A percentile compares a stretch with the other conserved stretches of the same genome.
These are phyloP conservation scores for Podaxis rugospora DNA, from an alignment of 768 basidiomycete genomes.

Conservation along the genomic window DNA sequence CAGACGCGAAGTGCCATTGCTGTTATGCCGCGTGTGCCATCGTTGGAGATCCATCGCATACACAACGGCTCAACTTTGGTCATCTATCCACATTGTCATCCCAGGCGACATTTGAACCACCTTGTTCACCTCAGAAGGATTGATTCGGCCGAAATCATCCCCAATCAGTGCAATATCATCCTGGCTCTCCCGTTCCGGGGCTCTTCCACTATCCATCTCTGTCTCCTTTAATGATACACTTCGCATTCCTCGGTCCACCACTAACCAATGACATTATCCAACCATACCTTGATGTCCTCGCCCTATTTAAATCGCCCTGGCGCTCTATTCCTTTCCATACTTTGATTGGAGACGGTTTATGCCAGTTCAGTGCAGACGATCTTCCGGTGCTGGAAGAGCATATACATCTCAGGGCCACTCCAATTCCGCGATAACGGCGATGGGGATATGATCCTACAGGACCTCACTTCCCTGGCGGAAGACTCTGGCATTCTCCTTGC, in stretches of 20 bases:
- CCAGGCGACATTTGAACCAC: background rate
- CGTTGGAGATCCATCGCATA: constrained; percentile 14
- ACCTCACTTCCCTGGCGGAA: background rate
- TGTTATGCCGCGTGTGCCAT: constrained; percentile 15
- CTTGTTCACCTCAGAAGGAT: background rate
- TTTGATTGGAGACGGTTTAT: background rate
- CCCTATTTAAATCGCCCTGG: background rate
- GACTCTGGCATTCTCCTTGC: background rate
- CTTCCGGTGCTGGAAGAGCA: background rate
- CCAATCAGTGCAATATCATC: background rate
- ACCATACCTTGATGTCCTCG: background rate
- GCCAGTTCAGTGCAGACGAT: background rate
- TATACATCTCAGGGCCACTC: background rate
- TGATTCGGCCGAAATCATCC: background rate
- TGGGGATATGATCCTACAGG: too few species aligned
- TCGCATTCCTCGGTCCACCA: background rate
- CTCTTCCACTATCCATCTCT: background rate
- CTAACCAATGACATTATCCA: background rate
- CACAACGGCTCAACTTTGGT: constrained; percentile 17
- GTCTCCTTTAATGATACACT: background rate
- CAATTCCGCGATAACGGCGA: background rate
- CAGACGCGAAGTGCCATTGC: constrained; percentile 11
- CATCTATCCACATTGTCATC: constrained; percentile 15
- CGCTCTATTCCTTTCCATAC: background rate
- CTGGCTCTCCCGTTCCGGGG: background rate